Evolutionary conservation across 2,329 filamentous ascomycete species (phyloP), one percentile per base, ranked within the genome.

Genomic region (Graphilbum sp.): DNA sequence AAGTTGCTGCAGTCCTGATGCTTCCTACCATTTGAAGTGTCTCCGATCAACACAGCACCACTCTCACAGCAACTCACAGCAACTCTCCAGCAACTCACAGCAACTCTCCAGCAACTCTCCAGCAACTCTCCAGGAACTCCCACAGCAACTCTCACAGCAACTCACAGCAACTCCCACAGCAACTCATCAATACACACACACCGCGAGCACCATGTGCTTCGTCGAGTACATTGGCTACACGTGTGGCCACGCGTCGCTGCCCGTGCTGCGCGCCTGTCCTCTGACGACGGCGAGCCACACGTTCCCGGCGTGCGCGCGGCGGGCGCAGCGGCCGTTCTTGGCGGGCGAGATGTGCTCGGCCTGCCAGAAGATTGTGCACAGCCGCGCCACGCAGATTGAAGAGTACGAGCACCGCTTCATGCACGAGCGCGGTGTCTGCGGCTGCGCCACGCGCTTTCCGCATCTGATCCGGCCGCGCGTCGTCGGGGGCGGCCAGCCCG

Each of bases 141-240:
- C n/a, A n/a, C n/a, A n/a, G n/a, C n/a, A n/a, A n/a, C n/a, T n/a
- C n/a, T n/a, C n/a, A n/a, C n/a, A n/a, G n/a, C n/a, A n/a, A n/a
- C n/a, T n/a, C n/a, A n/a, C n/a, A n/a, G n/a, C n/a, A n/a, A n/a
- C n/a, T n/a, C n/a, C n/a, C n/a, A n/a, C n/a, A n/a, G n/a, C n/a
- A n/a, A n/a, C n/a, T n/a, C n/a, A n/a, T n/a, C n/a, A n/a, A n/a
- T n/a, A n/a, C n/a, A n/a, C n/a, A n/a, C n/a, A n/a, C n/a, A n/a
- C n/a, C n/a, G n/a, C n/a, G n/a, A n/a, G n/a, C n/a, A n/a, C n/a
- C 3, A 69, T 68, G 64, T 68, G 65, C 45, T 56, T 64, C 48
- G 51, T 54, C 24, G 61, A 66, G 46, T 65, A 54, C 45, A 48
- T 64, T 34, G 58, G 56, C 38, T 68, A 64, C 49, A 57, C 50